Conservation (phyloP, 495 filamentous ascomycete species). For the Neurospora sp. region DNA sequence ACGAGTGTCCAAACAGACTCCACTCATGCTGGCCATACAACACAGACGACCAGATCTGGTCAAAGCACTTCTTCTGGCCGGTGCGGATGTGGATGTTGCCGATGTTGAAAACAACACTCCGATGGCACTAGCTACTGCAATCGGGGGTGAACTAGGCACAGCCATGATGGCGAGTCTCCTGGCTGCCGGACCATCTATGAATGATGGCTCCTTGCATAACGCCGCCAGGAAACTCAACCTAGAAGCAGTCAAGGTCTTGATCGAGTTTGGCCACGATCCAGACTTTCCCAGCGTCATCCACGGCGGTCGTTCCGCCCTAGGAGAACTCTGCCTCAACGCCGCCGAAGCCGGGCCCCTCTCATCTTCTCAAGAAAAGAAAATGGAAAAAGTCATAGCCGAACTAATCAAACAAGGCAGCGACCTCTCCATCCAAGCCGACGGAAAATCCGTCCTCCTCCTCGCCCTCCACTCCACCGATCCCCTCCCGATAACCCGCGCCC, state of each 20-base stretch:
- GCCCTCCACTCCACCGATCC: slow-evolving; percentile 35
- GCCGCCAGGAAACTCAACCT: slow-evolving; percentile 36
- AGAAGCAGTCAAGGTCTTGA: slow-evolving; percentile 29
- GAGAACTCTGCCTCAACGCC: slow-evolving; percentile 37
- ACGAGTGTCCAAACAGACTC: slow-evolving; percentile 30
- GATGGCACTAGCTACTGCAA: slow-evolving; percentile 35
- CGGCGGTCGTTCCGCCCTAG: slow-evolving; percentile 36
- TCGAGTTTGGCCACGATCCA: slow-evolving; percentile 34
- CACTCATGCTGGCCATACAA: slow-evolving; percentile 38
- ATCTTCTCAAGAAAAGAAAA: slow-evolving; percentile 27
- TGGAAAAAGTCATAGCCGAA: slow-evolving; percentile 37
- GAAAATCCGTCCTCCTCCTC: slow-evolving; percentile 35
- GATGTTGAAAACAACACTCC: slow-evolving; percentile 36
- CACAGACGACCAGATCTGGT: slow-evolving; percentile 32
- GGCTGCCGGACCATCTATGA: slow-evolving; percentile 32
- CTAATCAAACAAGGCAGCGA: slow-evolving; percentile 31
- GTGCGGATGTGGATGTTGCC: slow-evolving; percentile 33
- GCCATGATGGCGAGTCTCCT: slow-evolving; percentile 36
- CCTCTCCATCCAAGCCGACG: slow-evolving; percentile 29
- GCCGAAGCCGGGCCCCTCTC: slow-evolving; percentile 27
- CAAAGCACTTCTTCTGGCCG: slow-evolving; percentile 30
- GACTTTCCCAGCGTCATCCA: slow-evolving; percentile 41
- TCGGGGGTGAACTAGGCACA: slow-evolving; percentile 36
- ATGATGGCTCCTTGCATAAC: slow-evolving; percentile 42
- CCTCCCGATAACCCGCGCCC: slow-evolving; percentile 29